Conservation (phyloP, 2,329 filamentous ascomycete species). For the Tolypocladium pustulatum region DNA sequence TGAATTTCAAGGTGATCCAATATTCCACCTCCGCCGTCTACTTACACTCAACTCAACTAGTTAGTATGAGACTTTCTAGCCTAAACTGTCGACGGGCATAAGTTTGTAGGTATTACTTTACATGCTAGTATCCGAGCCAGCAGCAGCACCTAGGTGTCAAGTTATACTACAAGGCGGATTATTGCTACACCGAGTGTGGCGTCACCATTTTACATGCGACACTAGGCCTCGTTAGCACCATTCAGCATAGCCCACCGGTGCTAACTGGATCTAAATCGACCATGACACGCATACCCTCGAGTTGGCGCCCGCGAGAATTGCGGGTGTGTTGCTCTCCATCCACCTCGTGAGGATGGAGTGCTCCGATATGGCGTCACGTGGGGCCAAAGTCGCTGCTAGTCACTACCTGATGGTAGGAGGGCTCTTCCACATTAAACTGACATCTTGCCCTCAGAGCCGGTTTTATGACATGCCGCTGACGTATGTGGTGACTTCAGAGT, state of each 20-base stretch:
- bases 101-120: conserved; percentile 56
- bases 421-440: not conserved
- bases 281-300: conserved; percentile 35
- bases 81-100: conserved; percentile 39
- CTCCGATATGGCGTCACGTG: not conserved
- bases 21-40: not conserved
- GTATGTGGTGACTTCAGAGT: too few species aligned
- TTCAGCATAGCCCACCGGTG: conserved; percentile 41
- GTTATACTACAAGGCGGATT: too few species aligned
- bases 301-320: conserved; percentile 53
- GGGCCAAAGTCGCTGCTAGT: not conserved
- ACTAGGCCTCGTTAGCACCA: conserved; percentile 43
- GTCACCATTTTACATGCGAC: too few species aligned
- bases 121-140: conserved; percentile 50
- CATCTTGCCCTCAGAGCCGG: not conserved
- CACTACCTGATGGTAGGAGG: not conserved
- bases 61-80: conserved; percentile 43
- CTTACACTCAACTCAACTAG: conserved; percentile 19
- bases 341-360: too few species aligned
- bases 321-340: not conserved
- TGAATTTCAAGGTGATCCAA: conserved; percentile 23
- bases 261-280: conserved; percentile 48
- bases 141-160: conserved; percentile 35
- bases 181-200: too few species aligned
- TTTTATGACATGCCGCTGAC: not conserved